Conservation (phyloP, 768 basidiomycete genomes). For the Cystofilobasidium macerans region DNA sequence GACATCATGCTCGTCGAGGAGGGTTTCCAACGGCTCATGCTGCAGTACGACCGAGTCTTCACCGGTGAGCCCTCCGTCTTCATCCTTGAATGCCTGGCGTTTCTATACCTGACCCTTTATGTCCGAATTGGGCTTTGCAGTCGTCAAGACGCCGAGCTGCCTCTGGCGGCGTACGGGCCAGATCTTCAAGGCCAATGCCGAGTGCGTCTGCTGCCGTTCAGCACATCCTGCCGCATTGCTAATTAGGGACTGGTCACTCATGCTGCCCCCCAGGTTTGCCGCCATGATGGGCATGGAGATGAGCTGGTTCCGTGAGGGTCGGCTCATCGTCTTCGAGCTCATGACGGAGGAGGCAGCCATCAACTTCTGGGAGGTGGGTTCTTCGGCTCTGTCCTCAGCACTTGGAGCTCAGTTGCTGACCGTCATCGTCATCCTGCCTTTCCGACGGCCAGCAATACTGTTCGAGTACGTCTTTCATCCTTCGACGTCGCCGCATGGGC, state of each 20-base stretch:
- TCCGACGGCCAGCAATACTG: slow-evolving; percentile 15
- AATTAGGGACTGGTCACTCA: no score
- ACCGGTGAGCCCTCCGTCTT: slow-evolving; percentile 32
- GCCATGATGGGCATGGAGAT: slow-evolving; percentile 62
- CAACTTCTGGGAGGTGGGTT: slow-evolving; percentile 25
- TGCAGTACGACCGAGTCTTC: slow-evolving; percentile 79
- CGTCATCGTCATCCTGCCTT: not conserved
- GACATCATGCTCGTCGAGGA: slow-evolving; percentile 97
- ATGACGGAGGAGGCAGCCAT: slow-evolving; percentile 79
- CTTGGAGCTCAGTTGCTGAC: not conserved
- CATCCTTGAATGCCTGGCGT: not conserved
- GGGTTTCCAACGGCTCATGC: slow-evolving; percentile 84
- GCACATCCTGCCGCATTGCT: no score
- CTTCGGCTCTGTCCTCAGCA: not conserved
- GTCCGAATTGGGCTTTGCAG: slow-evolving; percentile 39
- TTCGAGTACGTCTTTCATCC: not conserved
- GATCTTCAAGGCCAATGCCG: slow-evolving; percentile 95
- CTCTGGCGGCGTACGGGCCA: slow-evolving; percentile 94
- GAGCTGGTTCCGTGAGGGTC: slow-evolving; percentile 79
- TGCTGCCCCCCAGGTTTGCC: slow-evolving; percentile 46
- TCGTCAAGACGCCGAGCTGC: slow-evolving; percentile 94
- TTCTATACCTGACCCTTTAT: not conserved
- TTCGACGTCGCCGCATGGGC: not conserved
- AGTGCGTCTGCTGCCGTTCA: slow-evolving; percentile 42
- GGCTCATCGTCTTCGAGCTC: slow-evolving; percentile 89